phyloP scores from a whole-genome alignment of 1,139 yeast species.

The Taphrina betulina region DNA sequence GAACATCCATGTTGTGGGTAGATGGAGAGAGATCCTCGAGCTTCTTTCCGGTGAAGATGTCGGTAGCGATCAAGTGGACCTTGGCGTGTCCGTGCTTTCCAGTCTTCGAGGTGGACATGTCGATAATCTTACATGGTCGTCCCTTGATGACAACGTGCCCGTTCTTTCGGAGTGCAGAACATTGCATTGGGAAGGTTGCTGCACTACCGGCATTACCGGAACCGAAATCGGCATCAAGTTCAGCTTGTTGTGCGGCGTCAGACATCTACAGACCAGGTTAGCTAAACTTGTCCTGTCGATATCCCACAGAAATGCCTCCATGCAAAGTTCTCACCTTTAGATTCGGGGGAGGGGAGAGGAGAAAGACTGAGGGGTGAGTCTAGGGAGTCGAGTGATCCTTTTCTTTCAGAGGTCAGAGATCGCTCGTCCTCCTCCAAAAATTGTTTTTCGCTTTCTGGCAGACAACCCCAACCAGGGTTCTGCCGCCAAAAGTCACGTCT shows the following conservation, averaged over 20 bases:
- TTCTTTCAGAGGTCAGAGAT: no score
- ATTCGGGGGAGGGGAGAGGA: no score
- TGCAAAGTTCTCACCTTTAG: no score
- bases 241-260: conserved; percentile 31
- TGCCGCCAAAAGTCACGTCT: no score
- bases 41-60: conserved; percentile 98
- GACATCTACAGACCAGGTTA: conserved; percentile 8
- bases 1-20: conserved; percentile 99
- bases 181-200: conserved; percentile 97
- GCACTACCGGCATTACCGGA: conserved; percentile 99
- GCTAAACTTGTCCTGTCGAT: no score
- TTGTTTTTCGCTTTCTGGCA: no score
- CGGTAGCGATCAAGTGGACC: conserved; percentile 98
- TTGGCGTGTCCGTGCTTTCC: conserved; percentile 99
- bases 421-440: no score
- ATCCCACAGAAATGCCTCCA: no score
- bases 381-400: no score
- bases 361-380: no score
- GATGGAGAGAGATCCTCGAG: conserved; percentile 99
- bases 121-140: conserved; percentile 99
- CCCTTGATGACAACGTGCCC: conserved; percentile 97
- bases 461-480: no score
- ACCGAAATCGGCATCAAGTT: conserved; percentile 79
- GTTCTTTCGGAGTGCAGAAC: conserved; percentile 99
- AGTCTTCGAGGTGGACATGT: conserved; percentile 99